Percentiles rank a stretch among this genome's conserved stretches.
These are phyloP conservation scores for Ocimum tenuiflorum DNA, from an alignment of 257 asterid species.

Conservation along the genomic window DNA sequence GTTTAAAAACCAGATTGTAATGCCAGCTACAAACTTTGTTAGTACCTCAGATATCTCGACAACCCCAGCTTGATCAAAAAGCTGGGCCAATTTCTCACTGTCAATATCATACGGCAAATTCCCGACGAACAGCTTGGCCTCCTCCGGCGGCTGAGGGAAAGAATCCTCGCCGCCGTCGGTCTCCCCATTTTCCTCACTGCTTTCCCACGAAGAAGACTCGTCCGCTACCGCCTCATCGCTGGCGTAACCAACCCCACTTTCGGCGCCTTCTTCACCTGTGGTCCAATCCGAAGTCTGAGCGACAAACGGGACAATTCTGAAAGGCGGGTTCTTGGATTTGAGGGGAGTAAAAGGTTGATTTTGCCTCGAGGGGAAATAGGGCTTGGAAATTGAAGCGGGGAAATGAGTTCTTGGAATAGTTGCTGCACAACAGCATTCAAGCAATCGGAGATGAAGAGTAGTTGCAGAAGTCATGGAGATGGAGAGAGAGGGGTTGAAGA, in stretches of 20 bases:
- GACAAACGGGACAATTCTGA: conserved; percentile 25
- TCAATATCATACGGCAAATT: conserved; percentile 72
- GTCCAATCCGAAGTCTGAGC: conserved; percentile 44
- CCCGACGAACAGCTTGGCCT: conserved; percentile 73
- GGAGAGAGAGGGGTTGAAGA: conserved; percentile 19
- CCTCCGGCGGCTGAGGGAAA: conserved; percentile 56
- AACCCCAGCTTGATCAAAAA: conserved; percentile 66
- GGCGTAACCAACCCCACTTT: neutral
- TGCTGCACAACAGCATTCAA: conserved; percentile 30
- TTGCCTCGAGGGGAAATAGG: conserved; percentile 18
- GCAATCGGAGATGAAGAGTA: conserved; percentile 24
- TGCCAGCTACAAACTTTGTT: neutral
- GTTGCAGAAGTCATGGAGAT: conserved; percentile 31
- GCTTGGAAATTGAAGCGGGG: conserved; percentile 22
- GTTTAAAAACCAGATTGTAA: neutral
- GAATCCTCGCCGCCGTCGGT: conserved; percentile 21
- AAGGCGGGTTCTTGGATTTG: conserved; percentile 25
- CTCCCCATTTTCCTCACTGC: conserved; percentile 23
- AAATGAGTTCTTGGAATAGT: conserved; percentile 19
- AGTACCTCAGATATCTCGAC: conserved; percentile 80
- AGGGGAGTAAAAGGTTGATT: conserved; percentile 20
- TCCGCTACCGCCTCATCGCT: conserved; percentile 12
- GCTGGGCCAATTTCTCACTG: conserved; percentile 56
- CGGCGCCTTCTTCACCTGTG: conserved; percentile 10
- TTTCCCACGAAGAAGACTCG: conserved; percentile 1